Conservation (phyloP, 2,329 filamentous ascomycete species). For the Penicillium concentricum region DNA sequence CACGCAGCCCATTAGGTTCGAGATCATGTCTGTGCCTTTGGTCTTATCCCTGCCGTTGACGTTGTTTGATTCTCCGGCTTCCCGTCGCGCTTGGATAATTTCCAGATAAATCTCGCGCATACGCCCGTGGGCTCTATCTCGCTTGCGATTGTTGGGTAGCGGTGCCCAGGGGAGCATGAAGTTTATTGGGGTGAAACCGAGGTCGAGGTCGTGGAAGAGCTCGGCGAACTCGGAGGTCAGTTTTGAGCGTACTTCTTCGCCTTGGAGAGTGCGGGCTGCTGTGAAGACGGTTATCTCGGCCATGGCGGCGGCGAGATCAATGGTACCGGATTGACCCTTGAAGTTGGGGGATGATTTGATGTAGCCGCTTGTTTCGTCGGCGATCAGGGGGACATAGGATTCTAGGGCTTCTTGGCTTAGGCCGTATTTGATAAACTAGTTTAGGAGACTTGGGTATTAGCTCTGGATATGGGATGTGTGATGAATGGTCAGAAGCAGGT, state of each 20-base stretch:
- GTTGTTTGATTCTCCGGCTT: conserved; percentile 20
- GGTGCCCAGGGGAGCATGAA: conserved; percentile 79
- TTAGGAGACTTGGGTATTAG: neutral
- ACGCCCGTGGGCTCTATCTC: conserved; percentile 68
- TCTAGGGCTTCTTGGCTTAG: conserved; percentile 60
- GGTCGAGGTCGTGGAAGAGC: conserved; percentile 77
- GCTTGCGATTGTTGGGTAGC: conserved; percentile 70
- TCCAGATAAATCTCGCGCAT: conserved; percentile 70
- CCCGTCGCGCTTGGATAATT: conserved; percentile 65
- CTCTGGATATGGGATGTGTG: neutral
- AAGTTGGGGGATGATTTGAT: conserved; percentile 56
- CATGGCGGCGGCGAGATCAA: conserved; percentile 67
- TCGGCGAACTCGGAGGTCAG: conserved; percentile 71
- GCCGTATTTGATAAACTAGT: conserved; percentile 62
- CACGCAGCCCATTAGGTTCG: conserved; percentile 71
- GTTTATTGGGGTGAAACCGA: conserved; percentile 77
- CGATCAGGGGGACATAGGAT: conserved; percentile 79
- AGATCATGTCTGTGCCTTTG: conserved; percentile 68
- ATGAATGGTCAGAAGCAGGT: neutral
- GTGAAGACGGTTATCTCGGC: conserved; percentile 79
- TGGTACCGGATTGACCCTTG: conserved; percentile 58
- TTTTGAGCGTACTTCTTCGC: conserved; percentile 70
- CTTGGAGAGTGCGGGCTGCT: conserved; percentile 72
- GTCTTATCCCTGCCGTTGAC: conserved; percentile 27
- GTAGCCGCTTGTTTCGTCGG: conserved; percentile 60